phyloP scores from a whole-genome alignment of 192 early-diverging fungal species.

The Rhizophagus clarus region DNA sequence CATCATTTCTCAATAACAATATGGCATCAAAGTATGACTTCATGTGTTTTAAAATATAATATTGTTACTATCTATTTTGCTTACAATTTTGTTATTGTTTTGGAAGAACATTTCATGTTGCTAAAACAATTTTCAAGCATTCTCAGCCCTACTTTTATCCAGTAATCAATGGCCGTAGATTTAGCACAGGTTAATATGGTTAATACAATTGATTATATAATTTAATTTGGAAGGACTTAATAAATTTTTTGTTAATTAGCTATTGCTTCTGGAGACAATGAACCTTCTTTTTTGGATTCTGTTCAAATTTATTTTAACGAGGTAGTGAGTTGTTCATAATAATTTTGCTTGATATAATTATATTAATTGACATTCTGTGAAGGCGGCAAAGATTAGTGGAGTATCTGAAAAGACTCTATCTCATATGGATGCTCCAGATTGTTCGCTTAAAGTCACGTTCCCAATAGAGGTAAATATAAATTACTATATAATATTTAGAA shows the following conservation, averaged over 20 bases:
- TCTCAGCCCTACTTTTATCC: not conserved
- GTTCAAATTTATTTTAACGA: conserved; percentile 73
- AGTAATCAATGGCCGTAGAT: not conserved
- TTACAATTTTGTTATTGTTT: not conserved
- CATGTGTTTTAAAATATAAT: not conserved
- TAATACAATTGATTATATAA: not conserved
- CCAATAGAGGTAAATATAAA: conserved; percentile 56
- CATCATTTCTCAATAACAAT: not conserved
- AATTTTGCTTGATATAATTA: not conserved
- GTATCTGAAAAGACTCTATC: conserved; percentile 59
- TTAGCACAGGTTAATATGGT: not conserved
- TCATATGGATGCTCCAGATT: conserved; percentile 74
- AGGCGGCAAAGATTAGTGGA: conserved; percentile 67
- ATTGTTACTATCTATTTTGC: not conserved
- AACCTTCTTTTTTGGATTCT: conserved; percentile 72
- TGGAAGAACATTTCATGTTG: not conserved
- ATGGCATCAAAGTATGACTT: not conserved
- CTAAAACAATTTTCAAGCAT: not conserved
- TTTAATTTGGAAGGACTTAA: not conserved
- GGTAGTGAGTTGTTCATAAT: conserved; percentile 31
- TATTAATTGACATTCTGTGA: not conserved
- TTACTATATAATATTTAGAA: not conserved
- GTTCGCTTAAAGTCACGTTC: conserved; percentile 74
- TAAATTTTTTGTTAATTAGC: not conserved
- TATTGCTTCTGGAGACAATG: conserved; percentile 61